These are phyloP conservation scores for Trichoderma virens DNA, from an alignment of 495 filamentous ascomycete species.

Conservation along the genomic window DNA sequence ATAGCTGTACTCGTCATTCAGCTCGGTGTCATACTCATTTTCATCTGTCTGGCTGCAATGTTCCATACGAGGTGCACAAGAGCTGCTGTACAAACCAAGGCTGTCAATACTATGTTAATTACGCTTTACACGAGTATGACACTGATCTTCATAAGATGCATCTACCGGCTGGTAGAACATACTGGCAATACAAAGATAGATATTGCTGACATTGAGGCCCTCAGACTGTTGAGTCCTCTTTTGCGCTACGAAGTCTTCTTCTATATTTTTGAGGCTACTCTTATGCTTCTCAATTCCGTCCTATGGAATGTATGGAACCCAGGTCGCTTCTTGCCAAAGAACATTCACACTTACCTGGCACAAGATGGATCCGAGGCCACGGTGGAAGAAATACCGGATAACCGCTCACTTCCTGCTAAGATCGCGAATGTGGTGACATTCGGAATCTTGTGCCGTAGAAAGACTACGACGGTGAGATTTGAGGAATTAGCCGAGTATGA, in stretches of 20 bases:
- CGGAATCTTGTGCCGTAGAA: background rate
- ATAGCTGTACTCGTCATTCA: constrained; percentile 63
- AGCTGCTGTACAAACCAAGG: constrained; percentile 43
- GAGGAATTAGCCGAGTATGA: background rate
- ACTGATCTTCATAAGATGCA: constrained; percentile 53
- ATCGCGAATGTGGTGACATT: background rate
- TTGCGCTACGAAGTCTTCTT: constrained; percentile 65
- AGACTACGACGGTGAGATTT: background rate
- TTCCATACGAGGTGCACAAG: constrained; percentile 55
- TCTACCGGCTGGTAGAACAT: constrained; percentile 63
- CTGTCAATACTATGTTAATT: constrained; percentile 49
- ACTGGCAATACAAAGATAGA: constrained; percentile 34
- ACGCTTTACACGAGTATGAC: constrained; percentile 56
- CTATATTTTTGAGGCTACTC: constrained; percentile 57
- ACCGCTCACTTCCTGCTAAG: background rate
- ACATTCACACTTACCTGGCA: constrained; percentile 56
- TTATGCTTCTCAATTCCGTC: constrained; percentile 57
- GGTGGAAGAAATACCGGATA: constrained; percentile 24
- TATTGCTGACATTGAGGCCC: constrained; percentile 24
- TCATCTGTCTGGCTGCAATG: constrained; percentile 46
- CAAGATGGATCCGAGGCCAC: constrained; percentile 59
- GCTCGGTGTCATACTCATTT: constrained; percentile 52
- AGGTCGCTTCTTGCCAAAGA: constrained; percentile 49
- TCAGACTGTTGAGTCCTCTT: constrained; percentile 37
- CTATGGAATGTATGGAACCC: constrained; percentile 60